Base-by-base conservation (phyloP, 78 protist genomes). In the Dictyostelium brefeldianum region DNA sequence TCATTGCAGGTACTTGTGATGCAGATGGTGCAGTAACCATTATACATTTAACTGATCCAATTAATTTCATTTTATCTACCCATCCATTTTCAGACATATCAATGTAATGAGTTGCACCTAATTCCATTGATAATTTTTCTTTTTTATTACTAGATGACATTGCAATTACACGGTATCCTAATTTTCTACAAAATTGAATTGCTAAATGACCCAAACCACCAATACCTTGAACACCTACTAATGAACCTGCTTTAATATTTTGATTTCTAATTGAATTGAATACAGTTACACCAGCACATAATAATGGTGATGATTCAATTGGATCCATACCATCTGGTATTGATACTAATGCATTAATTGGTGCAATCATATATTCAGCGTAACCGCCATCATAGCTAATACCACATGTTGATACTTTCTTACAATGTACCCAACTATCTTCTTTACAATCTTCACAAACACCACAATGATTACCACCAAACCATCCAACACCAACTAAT, bases 171-270 rank as follows among this genome's bases (percentile, higher is more conserved):
- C 71, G 74, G 46, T 54, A 71, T 2, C 97, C 97, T 64, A 95
- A 25, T 27, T 53, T 59, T 36, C n/a, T 70, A 18, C 83, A 78
- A 57, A 82, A 95, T 70, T 95, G 97, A 17, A 95, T 62, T 10
- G 82, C 97, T 6, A 95, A 64, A 89, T 91, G 96, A 41, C 97
- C 97, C 11, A 95, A 78, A 9, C 97, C 97, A 17, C 95, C 97
- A 27, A 92, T n/a, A 51, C 97, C 96, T 14, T 20, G 54, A 41
- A 96, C 57, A 12, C 67, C 91, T 7, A 92, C 91, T 1, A 53
- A 9, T 9, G 48, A 15, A 17, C 96, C 96, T 17, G 11, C 79
- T 75, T 41, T 83, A 46, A 85, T 65, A 62, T 81, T 36, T 41
- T 47, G 80, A n/a, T 57, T 51, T 54, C 65, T 41, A 46, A 96